A percentile compares a stretch with the other conserved stretches of the same genome.
phyloP scores from a whole-genome alignment of 495 filamentous ascomycete species.

The Geoglossum glabrum region DNA sequence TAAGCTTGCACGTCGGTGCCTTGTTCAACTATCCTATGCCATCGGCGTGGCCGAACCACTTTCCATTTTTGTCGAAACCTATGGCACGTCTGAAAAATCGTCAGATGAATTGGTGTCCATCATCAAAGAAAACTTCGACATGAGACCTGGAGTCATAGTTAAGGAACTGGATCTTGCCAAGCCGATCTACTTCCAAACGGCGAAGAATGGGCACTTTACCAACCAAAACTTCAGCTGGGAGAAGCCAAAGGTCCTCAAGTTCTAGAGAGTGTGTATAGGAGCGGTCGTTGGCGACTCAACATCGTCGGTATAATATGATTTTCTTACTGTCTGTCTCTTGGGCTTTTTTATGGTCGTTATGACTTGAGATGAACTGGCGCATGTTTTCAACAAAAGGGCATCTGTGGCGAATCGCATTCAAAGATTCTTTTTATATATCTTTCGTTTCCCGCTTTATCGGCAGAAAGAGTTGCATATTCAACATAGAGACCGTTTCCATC shows the following conservation, averaged over 20 bases:
- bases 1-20: slow-evolving; percentile 68
- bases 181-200: slow-evolving; percentile 95
- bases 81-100: slow-evolving; percentile 55
- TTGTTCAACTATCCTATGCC: slow-evolving; percentile 97
- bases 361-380: background rate
- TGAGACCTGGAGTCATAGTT: slow-evolving; percentile 94
- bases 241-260: slow-evolving; percentile 78
- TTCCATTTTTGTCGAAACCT: slow-evolving; percentile 71
- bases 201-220: slow-evolving; percentile 99
- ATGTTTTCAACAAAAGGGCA: background rate
- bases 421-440: background rate
- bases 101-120: slow-evolving; percentile 77
- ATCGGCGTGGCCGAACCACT: slow-evolving; percentile 97
- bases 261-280: slow-evolving; percentile 7
- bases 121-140: slow-evolving; percentile 87
- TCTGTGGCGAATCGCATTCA: background rate
- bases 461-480: background rate
- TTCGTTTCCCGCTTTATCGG: background rate
- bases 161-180: slow-evolving; percentile 86
- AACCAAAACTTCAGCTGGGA: slow-evolving; percentile 97
- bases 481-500: slow-evolving; percentile 1
- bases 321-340: background rate
- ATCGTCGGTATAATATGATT: background rate
- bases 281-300: background rate
- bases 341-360: background rate